These are phyloP conservation scores for Penicillium glabrum DNA, from an alignment of 2,329 filamentous ascomycete species.

Conservation along the genomic window DNA sequence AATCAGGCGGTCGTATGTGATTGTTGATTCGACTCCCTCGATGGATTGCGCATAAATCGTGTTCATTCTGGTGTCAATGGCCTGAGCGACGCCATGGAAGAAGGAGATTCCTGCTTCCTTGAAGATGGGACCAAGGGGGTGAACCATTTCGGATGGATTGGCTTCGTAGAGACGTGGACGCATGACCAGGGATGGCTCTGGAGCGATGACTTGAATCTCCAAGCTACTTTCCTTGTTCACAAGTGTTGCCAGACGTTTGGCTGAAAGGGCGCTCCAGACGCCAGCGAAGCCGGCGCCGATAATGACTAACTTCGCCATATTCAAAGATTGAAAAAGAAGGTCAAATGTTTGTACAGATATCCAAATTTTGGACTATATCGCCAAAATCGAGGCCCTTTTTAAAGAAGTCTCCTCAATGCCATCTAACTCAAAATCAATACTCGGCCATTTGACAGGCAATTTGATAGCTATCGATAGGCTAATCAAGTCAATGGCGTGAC, in stretches of 20 bases:
- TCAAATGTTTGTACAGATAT: neutral
- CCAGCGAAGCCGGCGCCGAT: constrained; percentile 40
- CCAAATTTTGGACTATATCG: neutral
- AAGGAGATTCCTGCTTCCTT: constrained; percentile 26
- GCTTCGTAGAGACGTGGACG: constrained; percentile 39
- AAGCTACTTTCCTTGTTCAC: constrained; percentile 17
- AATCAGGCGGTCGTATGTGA: constrained; percentile 37
- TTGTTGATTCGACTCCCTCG: constrained; percentile 2
- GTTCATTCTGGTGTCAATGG: constrained; percentile 11
- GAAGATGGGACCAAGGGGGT: constrained; percentile 26
- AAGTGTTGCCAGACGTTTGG: constrained; percentile 32
- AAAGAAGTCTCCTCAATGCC: neutral
- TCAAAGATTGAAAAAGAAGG: neutral
- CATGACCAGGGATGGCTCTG: constrained; percentile 32
- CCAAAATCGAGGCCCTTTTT: neutral
- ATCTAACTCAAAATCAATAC: neutral
- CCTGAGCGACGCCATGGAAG: constrained; percentile 8
- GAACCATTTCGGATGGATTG: constrained; percentile 25
- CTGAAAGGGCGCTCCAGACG: constrained; percentile 39
- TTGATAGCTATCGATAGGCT: neutral
- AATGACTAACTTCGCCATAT: constrained; percentile 18
- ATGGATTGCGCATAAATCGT: constrained; percentile 10
- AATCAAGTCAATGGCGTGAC: neutral
- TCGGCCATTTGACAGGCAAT: neutral
- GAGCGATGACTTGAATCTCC: constrained; percentile 34